These are phyloP conservation scores for Corymbia citriodora DNA, from an alignment of 441 rosid species.

Conservation along the genomic window DNA sequence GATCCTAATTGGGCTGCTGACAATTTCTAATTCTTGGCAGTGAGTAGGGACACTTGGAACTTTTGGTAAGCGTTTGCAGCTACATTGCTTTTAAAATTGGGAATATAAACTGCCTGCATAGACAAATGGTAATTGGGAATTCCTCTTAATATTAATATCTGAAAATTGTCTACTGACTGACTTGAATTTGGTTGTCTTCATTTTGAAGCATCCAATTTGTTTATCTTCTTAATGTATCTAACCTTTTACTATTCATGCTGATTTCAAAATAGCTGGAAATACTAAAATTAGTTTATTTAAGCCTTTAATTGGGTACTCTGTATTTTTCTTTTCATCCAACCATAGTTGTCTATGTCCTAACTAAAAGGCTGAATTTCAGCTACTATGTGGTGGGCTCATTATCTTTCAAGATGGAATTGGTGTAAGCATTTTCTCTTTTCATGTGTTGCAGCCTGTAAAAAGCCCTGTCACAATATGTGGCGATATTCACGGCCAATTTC, in stretches of 20 bases:
- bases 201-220: background rate
- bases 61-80: background rate
- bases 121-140: background rate
- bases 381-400: background rate
- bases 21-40: background rate
- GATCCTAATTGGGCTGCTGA: background rate
- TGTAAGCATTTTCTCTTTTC: background rate
- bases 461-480: slow-evolving; percentile 93
- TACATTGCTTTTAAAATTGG: background rate
- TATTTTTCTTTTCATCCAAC: background rate
- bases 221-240: background rate
- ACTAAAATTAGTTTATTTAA: background rate
- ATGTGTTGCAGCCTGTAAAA: slow-evolving; percentile 68
- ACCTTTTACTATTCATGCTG: background rate
- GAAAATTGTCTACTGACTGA: background rate
- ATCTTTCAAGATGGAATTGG: background rate
- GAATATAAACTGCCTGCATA: background rate
- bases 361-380: background rate
- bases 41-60: background rate
- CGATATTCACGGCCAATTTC: slow-evolving; percentile 92
- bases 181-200: background rate
- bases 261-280: background rate
- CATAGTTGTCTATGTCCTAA: background rate
- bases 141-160: background rate
- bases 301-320: background rate